Evolutionary conservation across 495 filamentous ascomycete genomes (phyloP).

Genomic region (Echria macrotheca): DNA sequence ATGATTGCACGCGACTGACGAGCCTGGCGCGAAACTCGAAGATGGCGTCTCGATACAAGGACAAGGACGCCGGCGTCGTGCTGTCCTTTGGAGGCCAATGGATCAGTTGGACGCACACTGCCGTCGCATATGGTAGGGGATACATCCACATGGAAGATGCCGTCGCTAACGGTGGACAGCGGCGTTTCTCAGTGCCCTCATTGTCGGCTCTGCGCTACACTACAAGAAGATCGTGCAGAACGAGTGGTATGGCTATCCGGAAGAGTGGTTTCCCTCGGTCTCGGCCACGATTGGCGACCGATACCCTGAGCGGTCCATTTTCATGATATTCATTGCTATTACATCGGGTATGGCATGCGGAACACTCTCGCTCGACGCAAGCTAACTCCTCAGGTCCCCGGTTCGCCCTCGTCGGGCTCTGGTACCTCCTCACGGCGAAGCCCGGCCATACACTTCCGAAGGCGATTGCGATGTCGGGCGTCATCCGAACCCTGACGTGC

Average conservation of each 20-base stretch:
- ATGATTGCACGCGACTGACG: slow-evolving; percentile 4
- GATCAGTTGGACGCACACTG: slow-evolving; percentile 85
- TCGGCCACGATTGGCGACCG: slow-evolving; percentile 98
- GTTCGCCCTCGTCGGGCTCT: slow-evolving; percentile 85
- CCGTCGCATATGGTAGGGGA: slow-evolving; percentile 66
- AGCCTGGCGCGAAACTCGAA: neutral
- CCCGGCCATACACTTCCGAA: slow-evolving; percentile 72
- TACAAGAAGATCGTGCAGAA: slow-evolving; percentile 98
- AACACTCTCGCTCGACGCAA: too few relatives aligned
- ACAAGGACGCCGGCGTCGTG: slow-evolving; percentile 65
- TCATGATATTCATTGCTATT: slow-evolving; percentile 94
- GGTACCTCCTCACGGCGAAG: slow-evolving; percentile 81
- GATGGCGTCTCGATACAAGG: slow-evolving; percentile 62
- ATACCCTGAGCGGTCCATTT: slow-evolving; percentile 94
- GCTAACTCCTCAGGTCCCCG: slow-evolving; percentile 76
- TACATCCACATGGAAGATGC: slow-evolving; percentile 6
- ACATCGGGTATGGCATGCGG: slow-evolving; percentile 91
- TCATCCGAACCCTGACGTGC: slow-evolving; percentile 89
- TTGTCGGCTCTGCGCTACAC: slow-evolving; percentile 80
- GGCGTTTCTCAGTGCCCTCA: slow-evolving; percentile 85
- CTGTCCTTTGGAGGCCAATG: slow-evolving; percentile 85
- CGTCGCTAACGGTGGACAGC: slow-evolving; percentile 34
- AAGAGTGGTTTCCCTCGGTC: slow-evolving; percentile 99
- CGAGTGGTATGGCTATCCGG: slow-evolving; percentile 91
- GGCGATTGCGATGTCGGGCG: slow-evolving; percentile 69